phyloP scores from a whole-genome alignment of 1,284 basidiomycete genomes.

The Tilletia caries region DNA sequence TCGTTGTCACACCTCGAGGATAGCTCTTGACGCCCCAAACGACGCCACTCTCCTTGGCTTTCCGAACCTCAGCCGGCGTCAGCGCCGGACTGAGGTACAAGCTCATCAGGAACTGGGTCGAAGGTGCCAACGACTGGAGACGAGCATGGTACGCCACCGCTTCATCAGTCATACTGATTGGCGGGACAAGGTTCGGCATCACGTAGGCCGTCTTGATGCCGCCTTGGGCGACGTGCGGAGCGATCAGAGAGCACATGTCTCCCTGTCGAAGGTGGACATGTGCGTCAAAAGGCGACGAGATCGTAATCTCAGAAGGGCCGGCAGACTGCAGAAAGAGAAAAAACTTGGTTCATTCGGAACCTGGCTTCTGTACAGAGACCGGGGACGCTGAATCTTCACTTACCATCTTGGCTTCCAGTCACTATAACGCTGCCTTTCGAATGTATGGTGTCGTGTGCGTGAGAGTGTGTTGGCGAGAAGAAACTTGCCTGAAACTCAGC shows the following conservation, averaged over 20 bases:
- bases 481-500: no score
- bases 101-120: conserved; percentile 87
- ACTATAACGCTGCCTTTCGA: no score
- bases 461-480: no score
- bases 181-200: conserved; percentile 96
- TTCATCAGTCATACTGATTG: conserved; percentile 78
- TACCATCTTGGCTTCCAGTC: background rate
- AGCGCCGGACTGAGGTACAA: conserved; percentile 87
- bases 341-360: background rate
- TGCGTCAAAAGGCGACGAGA: conserved; percentile 60
- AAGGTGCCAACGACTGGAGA: conserved; percentile 72
- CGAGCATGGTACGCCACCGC: conserved; percentile 76
- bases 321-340: background rate
- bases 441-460: background rate
- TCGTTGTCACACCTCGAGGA: conserved; percentile 95
- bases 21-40: conserved; percentile 85
- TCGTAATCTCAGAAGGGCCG: conserved; percentile 2
- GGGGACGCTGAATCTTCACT: no score
- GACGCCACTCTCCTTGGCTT: conserved; percentile 56
- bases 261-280: conserved; percentile 96
- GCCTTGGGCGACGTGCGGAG: conserved; percentile 82
- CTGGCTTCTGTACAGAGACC: no score
- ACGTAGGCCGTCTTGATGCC: conserved; percentile 92
- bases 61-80: conserved; percentile 83
- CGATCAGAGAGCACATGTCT: conserved; percentile 70